Percentiles rank a stretch among this genome's conserved stretches.
phyloP scores from a whole-genome alignment of 495 filamentous ascomycete genomes.

The Penicillium paxilli region DNA sequence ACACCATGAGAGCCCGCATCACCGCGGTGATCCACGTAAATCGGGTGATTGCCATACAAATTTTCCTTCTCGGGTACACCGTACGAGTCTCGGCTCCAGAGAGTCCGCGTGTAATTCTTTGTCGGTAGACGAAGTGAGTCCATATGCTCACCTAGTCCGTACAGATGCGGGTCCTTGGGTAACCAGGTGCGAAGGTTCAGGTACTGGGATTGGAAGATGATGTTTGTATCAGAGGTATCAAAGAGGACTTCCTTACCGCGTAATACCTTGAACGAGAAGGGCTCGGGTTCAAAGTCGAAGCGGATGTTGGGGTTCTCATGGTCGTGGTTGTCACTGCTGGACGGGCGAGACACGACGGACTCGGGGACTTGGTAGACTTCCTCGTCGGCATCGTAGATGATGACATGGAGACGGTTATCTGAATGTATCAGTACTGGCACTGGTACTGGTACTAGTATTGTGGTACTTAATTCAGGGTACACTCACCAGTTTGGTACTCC shows the following conservation, averaged over 20 bases:
- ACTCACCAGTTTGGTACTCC: constrained; percentile 73
- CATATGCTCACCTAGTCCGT: constrained; percentile 79
- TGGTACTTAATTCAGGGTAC: too few species aligned
- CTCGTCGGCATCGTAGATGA: constrained; percentile 75
- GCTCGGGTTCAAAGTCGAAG: constrained; percentile 64
- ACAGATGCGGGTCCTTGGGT: constrained; percentile 67
- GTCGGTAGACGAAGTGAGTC: constrained; percentile 72
- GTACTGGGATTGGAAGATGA: constrained; percentile 82
- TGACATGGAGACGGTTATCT: constrained; percentile 79
- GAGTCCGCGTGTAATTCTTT: constrained; percentile 72
- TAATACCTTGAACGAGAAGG: constrained; percentile 76
- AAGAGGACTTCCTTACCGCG: constrained; percentile 72
- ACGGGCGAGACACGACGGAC: constrained; percentile 66
- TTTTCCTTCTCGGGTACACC: constrained; percentile 67
- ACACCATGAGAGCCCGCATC: constrained; percentile 73
- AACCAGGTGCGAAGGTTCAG: constrained; percentile 68
- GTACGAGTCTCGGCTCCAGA: constrained; percentile 80
- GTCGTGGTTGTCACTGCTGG: constrained; percentile 27
- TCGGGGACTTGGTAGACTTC: constrained; percentile 78
- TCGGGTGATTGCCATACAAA: constrained; percentile 79
- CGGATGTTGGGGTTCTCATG: constrained; percentile 45
- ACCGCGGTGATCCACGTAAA: constrained; percentile 79
- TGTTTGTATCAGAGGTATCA: constrained; percentile 64
- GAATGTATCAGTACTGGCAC: not conserved
- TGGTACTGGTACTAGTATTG: too few species aligned